These are phyloP conservation scores for Venturia pyrina DNA, from an alignment of 2,329 filamentous ascomycete genomes.

Conservation along the genomic window DNA sequence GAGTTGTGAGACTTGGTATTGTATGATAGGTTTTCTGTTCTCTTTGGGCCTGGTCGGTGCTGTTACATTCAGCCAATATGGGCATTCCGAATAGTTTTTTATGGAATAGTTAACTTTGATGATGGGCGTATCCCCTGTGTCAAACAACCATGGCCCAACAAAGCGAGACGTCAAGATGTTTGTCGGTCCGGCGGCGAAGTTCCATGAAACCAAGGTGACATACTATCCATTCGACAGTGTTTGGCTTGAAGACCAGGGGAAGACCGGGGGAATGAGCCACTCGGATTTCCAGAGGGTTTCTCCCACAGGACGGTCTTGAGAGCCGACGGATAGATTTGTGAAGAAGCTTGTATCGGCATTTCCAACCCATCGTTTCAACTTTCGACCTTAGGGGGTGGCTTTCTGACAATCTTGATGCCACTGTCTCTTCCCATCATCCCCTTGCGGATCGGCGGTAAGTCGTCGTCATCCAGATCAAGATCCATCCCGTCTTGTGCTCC, in stretches of 20 bases:
- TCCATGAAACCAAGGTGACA: no score
- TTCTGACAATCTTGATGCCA: conserved; percentile 64
- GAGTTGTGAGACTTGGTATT: neutral
- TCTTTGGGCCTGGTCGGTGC: neutral
- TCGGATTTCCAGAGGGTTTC: no score
- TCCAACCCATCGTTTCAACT: neutral
- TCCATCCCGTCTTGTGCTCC: conserved; percentile 16
- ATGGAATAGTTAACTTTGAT: neutral
- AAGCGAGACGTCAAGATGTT: no score
- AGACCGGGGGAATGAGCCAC: no score
- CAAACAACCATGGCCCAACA: no score
- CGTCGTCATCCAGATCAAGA: conserved; percentile 19
- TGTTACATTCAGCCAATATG: neutral
- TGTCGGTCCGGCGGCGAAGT: no score
- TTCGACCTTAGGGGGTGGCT: conserved; percentile 19
- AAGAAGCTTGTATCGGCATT: neutral
- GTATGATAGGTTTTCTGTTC: neutral
- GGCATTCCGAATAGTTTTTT: neutral
- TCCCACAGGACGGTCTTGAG: no score
- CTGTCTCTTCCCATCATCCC: conserved; percentile 39
- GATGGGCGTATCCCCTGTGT: neutral
- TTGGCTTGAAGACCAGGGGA: no score
- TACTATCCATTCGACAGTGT: no score
- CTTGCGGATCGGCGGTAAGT: conserved; percentile 11
- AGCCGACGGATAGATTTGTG: no score